These are phyloP conservation scores for Podaxis pistillaris DNA, from an alignment of 768 basidiomycete species.

Conservation along the genomic window DNA sequence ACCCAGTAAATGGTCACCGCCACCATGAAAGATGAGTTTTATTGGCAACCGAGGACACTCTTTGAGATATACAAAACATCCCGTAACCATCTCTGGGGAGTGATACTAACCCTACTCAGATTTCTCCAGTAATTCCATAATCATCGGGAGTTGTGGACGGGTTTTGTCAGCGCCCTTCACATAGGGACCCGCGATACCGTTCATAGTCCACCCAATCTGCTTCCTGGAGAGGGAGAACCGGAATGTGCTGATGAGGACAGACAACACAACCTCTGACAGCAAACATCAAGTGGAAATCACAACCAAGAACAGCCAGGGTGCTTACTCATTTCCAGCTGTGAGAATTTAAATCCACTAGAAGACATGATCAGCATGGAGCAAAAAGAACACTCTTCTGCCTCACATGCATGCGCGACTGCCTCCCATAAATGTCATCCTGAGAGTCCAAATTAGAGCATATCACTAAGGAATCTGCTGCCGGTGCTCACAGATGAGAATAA, in stretches of 20 bases:
- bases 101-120: not conserved
- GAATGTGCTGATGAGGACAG: conserved; percentile 20
- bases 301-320: conserved; percentile 1
- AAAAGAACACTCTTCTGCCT: not conserved
- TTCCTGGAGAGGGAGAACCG: conserved; percentile 23
- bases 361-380: not conserved
- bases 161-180: conserved; percentile 15
- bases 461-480: not conserved
- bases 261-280: conserved; percentile 23
- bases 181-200: conserved; percentile 23
- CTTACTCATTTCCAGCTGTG: conserved; percentile 53
- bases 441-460: not conserved
- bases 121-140: conserved; percentile 12
- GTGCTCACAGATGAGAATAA: conserved; percentile 18
- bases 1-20: not conserved
- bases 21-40: not conserved
- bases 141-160: conserved; percentile 12
- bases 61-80: not conserved
- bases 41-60: not conserved
- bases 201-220: conserved; percentile 28
- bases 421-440: conserved; percentile 21
- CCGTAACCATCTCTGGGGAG: not conserved
- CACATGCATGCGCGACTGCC: conserved; percentile 20
- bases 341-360: conserved; percentile 50
- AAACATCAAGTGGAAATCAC: not conserved